These are phyloP conservation scores for Populus hybrid DNA, from an alignment of 441 rosid species.

Conservation along the genomic window DNA sequence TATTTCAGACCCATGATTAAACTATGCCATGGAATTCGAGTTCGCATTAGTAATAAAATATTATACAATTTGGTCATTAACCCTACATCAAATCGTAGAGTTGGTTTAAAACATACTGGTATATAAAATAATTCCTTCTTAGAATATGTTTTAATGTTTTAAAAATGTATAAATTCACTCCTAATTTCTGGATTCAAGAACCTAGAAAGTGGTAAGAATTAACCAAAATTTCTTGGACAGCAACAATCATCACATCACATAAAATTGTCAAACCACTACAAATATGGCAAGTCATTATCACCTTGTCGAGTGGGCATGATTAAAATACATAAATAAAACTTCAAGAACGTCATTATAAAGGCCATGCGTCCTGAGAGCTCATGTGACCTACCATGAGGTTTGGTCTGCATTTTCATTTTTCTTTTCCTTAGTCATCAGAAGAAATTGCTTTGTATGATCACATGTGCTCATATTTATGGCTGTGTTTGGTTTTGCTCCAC, in stretches of 20 bases:
- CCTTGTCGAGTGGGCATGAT: constrained; percentile 20
- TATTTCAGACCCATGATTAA: constrained; percentile 26
- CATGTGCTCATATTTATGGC: background rate
- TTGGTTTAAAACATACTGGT: background rate
- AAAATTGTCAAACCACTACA: background rate
- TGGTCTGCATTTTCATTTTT: constrained; percentile 15
- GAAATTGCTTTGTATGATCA: background rate
- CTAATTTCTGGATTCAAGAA: too few relatives aligned
- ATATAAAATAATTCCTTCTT: too few relatives aligned
- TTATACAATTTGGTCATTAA: background rate
- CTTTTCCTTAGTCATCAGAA: constrained; percentile 5
- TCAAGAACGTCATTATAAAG: constrained; percentile 6
- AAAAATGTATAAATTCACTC: too few relatives aligned
- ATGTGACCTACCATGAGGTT: constrained; percentile 32
- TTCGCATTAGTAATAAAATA: background rate
- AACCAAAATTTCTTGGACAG: background rate
- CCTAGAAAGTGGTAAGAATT: background rate
- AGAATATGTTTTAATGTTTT: too few relatives aligned
- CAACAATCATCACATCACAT: background rate
- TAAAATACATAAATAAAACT: background rate
- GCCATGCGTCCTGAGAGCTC: constrained; percentile 32
- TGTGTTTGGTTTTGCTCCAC: too few relatives aligned
- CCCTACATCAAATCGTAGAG: background rate
- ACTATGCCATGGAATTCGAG: background rate
- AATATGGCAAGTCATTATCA: constrained; percentile 13